Base-by-base conservation (phyloP, 73 alveolate species). In the Effrenium voratum region DNA sequence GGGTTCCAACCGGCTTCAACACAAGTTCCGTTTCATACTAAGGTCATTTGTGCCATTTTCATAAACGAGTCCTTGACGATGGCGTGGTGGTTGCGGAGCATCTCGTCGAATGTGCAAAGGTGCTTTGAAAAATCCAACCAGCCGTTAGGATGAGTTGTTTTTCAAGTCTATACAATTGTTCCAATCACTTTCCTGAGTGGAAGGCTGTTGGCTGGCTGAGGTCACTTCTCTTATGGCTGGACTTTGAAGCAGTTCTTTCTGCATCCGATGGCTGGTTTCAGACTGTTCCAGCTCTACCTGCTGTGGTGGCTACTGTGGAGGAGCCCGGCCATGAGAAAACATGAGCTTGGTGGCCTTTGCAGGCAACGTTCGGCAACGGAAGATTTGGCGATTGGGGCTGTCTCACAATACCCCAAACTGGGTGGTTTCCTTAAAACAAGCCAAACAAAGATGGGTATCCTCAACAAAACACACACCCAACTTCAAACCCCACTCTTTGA, bases 281-380 rank as follows among this genome's bases (percentile, higher is more conserved):
- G 97, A 22, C 82, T 90, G 8, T 66, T 90, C 28, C 97, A 90
- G 97, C 97, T 90, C 45, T 90, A 90, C 75, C 46, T 90, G 26
- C 28, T 90, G 43, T 90, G 97, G 97, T 90, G 97, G 97, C 97
- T 90, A 22, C 87, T 90, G 5, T 90, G 97, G 97, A 90, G 97
- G 97, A 76, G 41, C 2, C 8, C 19, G 63, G 19, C 8, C 63
- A 52, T 12, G 63, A 52, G 19, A 52, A 8, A 19, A 19, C 63
- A 52, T 52, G 63, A 19, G 19, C 19, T 52, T 52, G 63, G 26
- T 52, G 63, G 8, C 19, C 19, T 52, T 19, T 52, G 8, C 63
- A 12, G 8, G 63, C 26, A 52, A 12, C 63, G 63, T 19, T 12
- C 8, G 63, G 63, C 26, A 52, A 12, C 8, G 63, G 63, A 12